Percentiles rank a stretch among this genome's conserved stretches.
These are phyloP conservation scores for Coniferiporia weirii DNA, from an alignment of 1,284 basidiomycete genomes.

Conservation along the genomic window DNA sequence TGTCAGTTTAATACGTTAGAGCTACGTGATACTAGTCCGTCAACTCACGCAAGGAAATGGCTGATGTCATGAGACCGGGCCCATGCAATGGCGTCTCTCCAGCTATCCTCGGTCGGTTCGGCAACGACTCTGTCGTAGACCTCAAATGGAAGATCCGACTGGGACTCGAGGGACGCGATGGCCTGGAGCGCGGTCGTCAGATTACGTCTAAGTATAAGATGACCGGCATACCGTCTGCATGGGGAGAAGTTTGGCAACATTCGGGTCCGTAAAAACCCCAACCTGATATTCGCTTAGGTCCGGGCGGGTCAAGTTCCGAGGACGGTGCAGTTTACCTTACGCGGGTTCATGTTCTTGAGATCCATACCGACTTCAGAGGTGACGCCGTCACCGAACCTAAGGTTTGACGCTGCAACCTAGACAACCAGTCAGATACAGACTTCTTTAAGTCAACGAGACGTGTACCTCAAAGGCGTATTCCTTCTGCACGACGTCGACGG, in stretches of 20 bases:
- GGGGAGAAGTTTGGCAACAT: constrained; percentile 75
- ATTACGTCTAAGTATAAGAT: constrained; percentile 1
- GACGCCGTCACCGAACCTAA: constrained; percentile 86
- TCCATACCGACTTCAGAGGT: constrained; percentile 93
- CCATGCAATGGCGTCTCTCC: constrained; percentile 85
- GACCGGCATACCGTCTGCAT: constrained; percentile 60
- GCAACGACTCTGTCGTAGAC: constrained; percentile 82
- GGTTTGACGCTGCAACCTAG: constrained; percentile 86
- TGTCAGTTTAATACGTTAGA: not conserved
- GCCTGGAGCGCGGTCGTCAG: constrained; percentile 40
- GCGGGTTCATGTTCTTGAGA: constrained; percentile 84
- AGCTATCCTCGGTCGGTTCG: constrained; percentile 90
- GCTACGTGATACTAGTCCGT: constrained; percentile 6
- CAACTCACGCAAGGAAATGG: constrained; percentile 86
- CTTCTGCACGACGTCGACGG: constrained; percentile 71
- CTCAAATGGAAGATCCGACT: constrained; percentile 72
- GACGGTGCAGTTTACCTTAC: constrained; percentile 47
- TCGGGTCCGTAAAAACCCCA: constrained; percentile 90
- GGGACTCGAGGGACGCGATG: constrained; percentile 71
- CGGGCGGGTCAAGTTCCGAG: not conserved
- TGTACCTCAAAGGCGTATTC: constrained; percentile 94
- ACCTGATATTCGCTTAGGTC: constrained; percentile 50
- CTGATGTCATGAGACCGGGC: constrained; percentile 82
- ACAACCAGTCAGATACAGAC: not conserved
- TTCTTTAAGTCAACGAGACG: constrained; percentile 16